Percentiles rank a stretch among this genome's conserved stretches.
Evolutionary conservation across 2,329 filamentous ascomycete species (phyloP).

Genomic region (Thielaviopsis musarum): DNA sequence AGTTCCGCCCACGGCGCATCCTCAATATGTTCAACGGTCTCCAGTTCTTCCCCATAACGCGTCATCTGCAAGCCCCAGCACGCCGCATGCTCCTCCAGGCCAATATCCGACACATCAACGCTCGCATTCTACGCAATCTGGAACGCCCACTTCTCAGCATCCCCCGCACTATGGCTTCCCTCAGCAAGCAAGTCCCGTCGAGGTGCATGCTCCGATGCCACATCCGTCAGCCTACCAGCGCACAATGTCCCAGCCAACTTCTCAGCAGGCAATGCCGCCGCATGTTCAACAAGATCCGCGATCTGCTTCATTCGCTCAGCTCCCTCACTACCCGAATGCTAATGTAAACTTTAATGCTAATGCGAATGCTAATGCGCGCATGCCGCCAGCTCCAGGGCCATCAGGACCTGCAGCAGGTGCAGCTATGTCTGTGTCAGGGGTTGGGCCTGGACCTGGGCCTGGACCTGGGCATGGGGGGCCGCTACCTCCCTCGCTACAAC

Average conservation of each 20-base stretch:
- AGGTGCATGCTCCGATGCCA: constrained; percentile 20
- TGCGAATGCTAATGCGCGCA: neutral
- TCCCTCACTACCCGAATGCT: neutral
- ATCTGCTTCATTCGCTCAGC: constrained; percentile 9
- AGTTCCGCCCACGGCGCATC: constrained; percentile 24
- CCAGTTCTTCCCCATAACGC: neutral
- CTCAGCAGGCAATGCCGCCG: constrained; percentile 33
- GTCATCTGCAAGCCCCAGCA: constrained; percentile 14
- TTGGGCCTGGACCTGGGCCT: constrained; percentile 1
- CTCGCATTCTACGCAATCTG: constrained; percentile 35
- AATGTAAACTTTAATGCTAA: neutral
- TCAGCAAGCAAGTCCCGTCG: constrained; percentile 37
- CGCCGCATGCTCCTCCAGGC: constrained; percentile 22
- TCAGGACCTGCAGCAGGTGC: neutral
- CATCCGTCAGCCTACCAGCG: constrained; percentile 21
- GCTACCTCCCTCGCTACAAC: neutral
- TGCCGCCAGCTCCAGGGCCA: neutral
- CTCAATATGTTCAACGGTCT: constrained; percentile 12
- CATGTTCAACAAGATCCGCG: constrained; percentile 2
- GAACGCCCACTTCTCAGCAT: constrained; percentile 46
- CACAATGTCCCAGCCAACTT: constrained; percentile 36
- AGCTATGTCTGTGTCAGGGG: neutral
- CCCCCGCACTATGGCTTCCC: constrained; percentile 19
- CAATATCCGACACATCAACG: constrained; percentile 26
- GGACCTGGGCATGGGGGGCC: neutral